Base-by-base conservation (phyloP, 371 early-diverging fungal species). In the Funneliformis caledonium region DNA sequence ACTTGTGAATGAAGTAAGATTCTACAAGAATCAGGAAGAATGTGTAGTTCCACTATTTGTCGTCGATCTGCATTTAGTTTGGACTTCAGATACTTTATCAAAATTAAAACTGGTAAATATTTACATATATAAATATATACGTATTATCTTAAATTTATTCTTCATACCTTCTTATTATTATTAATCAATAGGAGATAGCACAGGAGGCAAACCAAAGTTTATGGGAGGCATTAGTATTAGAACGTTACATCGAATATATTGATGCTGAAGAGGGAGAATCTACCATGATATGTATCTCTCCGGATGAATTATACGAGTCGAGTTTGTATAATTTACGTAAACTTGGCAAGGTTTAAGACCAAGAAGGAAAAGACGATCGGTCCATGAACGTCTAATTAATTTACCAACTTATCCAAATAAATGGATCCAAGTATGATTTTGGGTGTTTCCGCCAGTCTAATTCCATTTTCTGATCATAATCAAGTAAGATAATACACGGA, bases 401-500 rank as follows among this genome's bases (percentile, higher is more conserved):
- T 64, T 64, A 64, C 64, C 64, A 26, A 64, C 22, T 22, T 69
- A 43, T 43, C 26, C 42, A 14, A 69, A 43, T 69, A 69, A 43
- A 60, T 94, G 90, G 85, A 96, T 83, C 97, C 97, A 10, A 89
- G 91, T 75, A 93, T 95, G 91, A 96, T 97, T 74, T 86, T 97
- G 37, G 97, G 97, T 9, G 91, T 95, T 80, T 95, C 94, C 82
- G 97, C 97, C 26, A 92, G 93, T 60, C 91, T 95, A 67, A 95
- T 96, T 84, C 97, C 97, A 14, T 97, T 96, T 88, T 96, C 97
- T 14, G 96, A 97, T 83, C 97, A 97, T 86, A 97, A 97, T 86
- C 97, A 96, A 84, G 86, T 85, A 26, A 48, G 65, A 4, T 8
- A 52, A 0, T 67, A 26, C 14, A 16, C 37, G 33, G 12, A 19